Percentiles rank a stretch among this genome's conserved stretches.
phyloP scores from a whole-genome alignment of 805 yeast species.

The Clavispora santaluciae region DNA sequence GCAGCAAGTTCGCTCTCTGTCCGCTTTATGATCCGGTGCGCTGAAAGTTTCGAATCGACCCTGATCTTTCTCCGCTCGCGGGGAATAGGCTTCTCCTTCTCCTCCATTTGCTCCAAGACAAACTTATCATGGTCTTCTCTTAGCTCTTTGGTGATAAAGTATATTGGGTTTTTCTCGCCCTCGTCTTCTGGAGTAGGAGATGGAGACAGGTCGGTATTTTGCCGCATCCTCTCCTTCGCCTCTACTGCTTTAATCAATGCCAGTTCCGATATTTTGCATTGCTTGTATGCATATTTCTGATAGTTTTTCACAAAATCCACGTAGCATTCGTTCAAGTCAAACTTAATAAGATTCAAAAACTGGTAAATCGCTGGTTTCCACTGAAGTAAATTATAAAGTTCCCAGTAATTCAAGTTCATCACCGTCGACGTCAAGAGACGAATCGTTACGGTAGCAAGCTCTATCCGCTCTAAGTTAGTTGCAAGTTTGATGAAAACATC shows the following conservation, averaged over 20 bases:
- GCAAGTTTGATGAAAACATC: conserved; percentile 35
- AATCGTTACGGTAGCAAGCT: conserved; percentile 30
- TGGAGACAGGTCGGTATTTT: conserved; percentile 1
- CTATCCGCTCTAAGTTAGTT: conserved; percentile 25
- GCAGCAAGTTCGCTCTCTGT: conserved; percentile 15
- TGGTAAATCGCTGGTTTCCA: conserved; percentile 42
- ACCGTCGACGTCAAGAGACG: conserved; percentile 34
- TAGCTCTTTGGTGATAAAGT: conserved; percentile 12
- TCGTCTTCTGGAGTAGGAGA: conserved; percentile 4
- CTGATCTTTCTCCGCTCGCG: conserved; percentile 13
- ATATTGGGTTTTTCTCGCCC: conserved; percentile 5
- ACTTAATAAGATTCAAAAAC: conserved; percentile 33
- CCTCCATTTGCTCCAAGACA: conserved; percentile 16
- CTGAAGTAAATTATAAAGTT: conserved; percentile 34
- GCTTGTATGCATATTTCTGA: conserved; percentile 21
- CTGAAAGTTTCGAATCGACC: conserved; percentile 21
- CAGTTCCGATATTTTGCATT: conserved; percentile 4
- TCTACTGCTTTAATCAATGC: conserved; percentile 3
- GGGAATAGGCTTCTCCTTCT: conserved; percentile 8
- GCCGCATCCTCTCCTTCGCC: conserved; percentile 8
- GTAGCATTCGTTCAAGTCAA: conserved; percentile 39
- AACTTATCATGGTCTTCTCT: conserved; percentile 22
- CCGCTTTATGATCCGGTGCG: conserved; percentile 26
- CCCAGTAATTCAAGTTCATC: conserved; percentile 41
- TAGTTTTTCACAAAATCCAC: conserved; percentile 30